phyloP scores from a whole-genome alignment of 306 rosid species.

The Senna tora region DNA sequence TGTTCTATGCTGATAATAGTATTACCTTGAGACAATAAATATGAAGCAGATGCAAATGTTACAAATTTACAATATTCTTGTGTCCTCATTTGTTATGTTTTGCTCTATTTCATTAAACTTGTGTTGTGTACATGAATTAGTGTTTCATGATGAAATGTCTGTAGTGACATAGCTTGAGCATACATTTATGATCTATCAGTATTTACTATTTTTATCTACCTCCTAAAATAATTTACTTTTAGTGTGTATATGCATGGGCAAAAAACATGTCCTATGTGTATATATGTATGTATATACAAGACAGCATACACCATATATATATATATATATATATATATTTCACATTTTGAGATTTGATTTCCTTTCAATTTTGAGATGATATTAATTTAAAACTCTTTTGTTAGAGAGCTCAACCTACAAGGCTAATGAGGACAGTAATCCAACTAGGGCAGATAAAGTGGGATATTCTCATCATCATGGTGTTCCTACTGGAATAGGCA shows the following conservation, averaged over 20 bases:
- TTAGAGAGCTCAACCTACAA: slow-evolving; percentile 65
- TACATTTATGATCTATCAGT: neutral
- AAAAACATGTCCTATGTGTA: slow-evolving; percentile 24
- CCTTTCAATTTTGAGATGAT: slow-evolving; percentile 15
- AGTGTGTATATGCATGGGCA: slow-evolving; percentile 1
- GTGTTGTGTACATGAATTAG: neutral
- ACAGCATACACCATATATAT: neutral
- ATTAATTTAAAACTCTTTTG: slow-evolving; percentile 38
- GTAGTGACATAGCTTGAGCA: neutral
- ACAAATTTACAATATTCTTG: neutral
- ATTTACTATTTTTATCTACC: neutral
- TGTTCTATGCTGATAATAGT: neutral
- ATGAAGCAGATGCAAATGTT: neutral
- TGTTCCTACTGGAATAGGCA: slow-evolving; percentile 45
- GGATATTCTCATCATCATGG: slow-evolving; percentile 46
- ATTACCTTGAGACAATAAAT: neutral
- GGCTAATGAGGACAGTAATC: slow-evolving; percentile 48
- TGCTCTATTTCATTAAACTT: neutral
- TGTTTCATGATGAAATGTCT: neutral
- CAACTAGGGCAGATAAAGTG: slow-evolving; percentile 47
- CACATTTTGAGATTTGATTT: neutral
- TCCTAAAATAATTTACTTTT: neutral
- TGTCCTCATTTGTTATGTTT: neutral
- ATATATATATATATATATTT: neutral
- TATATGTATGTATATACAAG: neutral